These are phyloP conservation scores for Psidium friedrichsthalianum DNA, from an alignment of 345 rosid species.

Conservation along the genomic window DNA sequence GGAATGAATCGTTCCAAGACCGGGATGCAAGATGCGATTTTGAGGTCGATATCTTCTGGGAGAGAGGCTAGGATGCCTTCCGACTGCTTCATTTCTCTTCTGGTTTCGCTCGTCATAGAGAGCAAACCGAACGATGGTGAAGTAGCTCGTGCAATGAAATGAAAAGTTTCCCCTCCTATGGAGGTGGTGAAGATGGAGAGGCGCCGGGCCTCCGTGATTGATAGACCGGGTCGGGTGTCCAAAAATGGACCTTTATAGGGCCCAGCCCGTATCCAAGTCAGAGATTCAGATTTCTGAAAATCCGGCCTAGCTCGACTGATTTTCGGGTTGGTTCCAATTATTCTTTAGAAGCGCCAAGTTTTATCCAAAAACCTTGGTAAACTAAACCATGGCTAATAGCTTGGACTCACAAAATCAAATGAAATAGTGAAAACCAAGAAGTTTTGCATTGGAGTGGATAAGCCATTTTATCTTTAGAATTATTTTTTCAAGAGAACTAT, in stretches of 20 bases:
- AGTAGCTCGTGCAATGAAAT: too few relatives aligned
- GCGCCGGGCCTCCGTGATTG: background rate
- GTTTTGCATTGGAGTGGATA: background rate
- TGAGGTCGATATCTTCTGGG: constrained; percentile 48
- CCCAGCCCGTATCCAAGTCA: accelerated
- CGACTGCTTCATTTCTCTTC: constrained; percentile 11
- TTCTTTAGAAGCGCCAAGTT: accelerated
- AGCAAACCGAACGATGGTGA: background rate
- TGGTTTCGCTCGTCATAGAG: background rate
- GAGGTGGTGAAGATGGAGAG: background rate
- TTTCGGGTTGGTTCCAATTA: accelerated
- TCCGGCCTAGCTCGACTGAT: accelerated
- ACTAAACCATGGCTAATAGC: background rate
- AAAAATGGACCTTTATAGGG: background rate
- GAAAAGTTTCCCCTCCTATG: too few relatives aligned
- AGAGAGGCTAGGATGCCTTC: constrained; percentile 16
- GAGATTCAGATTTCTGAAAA: accelerated
- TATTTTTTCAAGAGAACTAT: background rate
- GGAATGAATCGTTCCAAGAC: constrained; percentile 8
- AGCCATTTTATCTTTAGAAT: background rate
- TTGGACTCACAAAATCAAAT: background rate
- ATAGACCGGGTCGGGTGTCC: background rate
- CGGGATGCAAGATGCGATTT: constrained; percentile 51
- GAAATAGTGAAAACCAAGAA: background rate
- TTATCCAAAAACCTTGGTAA: accelerated